A percentile compares a stretch with the other conserved stretches of the same genome.
phyloP scores from a whole-genome alignment of 768 basidiomycete species.

The Mycena rebaudengoi region DNA sequence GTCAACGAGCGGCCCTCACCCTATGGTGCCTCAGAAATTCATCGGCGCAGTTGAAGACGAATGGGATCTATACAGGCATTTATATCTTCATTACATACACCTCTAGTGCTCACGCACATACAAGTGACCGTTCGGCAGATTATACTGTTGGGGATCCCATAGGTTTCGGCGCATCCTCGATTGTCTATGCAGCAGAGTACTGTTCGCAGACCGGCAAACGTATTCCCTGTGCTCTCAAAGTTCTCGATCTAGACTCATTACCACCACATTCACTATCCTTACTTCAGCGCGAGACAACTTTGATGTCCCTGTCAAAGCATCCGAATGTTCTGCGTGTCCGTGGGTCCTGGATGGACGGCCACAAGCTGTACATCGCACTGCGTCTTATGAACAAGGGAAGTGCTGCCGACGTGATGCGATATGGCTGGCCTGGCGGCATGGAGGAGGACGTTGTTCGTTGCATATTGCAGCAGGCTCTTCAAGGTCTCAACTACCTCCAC shows the following conservation, averaged over 20 bases:
- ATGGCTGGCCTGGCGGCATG: constrained; percentile 89
- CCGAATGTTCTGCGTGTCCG: constrained; percentile 94
- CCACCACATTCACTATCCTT: constrained; percentile 75
- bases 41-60: constrained; percentile 76
- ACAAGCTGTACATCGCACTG: constrained; percentile 85
- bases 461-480: constrained; percentile 84
- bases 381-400: constrained; percentile 92
- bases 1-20: neutral
- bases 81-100: constrained; percentile 2
- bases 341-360: constrained; percentile 87
- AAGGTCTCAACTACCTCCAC: constrained; percentile 93
- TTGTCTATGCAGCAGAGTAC: constrained; percentile 84
- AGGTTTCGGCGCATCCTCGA: constrained; percentile 92
- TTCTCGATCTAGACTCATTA: constrained; percentile 85
- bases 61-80: constrained; percentile 82
- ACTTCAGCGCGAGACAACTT: constrained; percentile 84
- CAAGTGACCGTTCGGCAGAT: constrained; percentile 73
- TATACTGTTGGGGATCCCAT: constrained; percentile 82
- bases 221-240: constrained; percentile 84
- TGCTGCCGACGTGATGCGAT: constrained; percentile 84
- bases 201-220: constrained; percentile 47
- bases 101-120: constrained; percentile 12
- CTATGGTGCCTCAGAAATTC: constrained; percentile 23
- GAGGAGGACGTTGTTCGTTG: constrained; percentile 89
- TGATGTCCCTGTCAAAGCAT: constrained; percentile 93